Base-by-base conservation (phyloP, 2,329 filamentous ascomycete species). In the Septoria linicola region DNA sequence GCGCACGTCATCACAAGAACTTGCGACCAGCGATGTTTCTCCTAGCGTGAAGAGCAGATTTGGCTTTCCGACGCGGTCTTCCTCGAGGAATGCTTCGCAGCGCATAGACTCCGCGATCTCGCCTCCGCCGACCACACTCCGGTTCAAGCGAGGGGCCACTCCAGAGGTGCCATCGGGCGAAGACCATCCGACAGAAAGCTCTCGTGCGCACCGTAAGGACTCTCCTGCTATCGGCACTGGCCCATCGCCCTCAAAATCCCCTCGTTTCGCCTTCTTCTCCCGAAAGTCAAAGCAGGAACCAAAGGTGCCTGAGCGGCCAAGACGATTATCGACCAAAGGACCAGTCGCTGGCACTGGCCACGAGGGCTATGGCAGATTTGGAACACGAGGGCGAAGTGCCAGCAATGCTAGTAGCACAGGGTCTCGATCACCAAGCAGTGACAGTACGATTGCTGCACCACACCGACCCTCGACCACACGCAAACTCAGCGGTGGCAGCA, bases 271-370 rank as follows among this genome's bases (percentile, higher is more conserved):
- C 1, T 78, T 96, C 47, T 95, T 96, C 62, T 77, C 84, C 7
- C 81, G 86, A 58, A 84, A 83, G 49, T 83, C 83, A 11, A 95
- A 89, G 68, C 25, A 19, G 8, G 76, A 80, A 0, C 76, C 82
- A 35, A 66, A 69, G n/a, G 54, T 70, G 8, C 53, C 67, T 0
- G 79, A 83, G n/a, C 82, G 79, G 65, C 76, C 78, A 31, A 82
- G 84, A 7, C 83, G 79, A 57, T 65, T 74, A 6, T 54, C 74
- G 19, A 80, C 87, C 21, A 92, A 89, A 69, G 91, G 92, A 0
- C 92, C 92, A 17, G 82, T 80, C 13, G 92, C 92, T 34, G 92
- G 92, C n/a, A 97, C 92, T 31, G 92, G 92, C 0, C 90, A 97
- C 63, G 92, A 97, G 72, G 87, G 87, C 1, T 91, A 92, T 63